phyloP scores from a whole-genome alignment of 176 grass and related monocot species.

The Aegilops speltoides region DNA sequence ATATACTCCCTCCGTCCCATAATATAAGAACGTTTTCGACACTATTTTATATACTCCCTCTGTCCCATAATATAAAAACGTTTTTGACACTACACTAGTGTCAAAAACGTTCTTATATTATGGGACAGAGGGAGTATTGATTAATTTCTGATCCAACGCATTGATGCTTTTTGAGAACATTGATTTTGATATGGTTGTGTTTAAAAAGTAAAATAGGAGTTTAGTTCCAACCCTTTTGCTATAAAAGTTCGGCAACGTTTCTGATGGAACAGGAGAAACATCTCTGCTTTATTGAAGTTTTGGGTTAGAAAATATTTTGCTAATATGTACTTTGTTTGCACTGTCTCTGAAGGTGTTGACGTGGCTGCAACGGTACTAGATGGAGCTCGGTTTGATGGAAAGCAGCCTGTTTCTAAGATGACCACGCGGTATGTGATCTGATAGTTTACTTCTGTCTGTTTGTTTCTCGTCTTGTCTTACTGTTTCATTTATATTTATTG shows the following conservation, averaged over 20 bases:
- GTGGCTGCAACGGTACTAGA: constrained; percentile 35
- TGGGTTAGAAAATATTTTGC: constrained; percentile 6
- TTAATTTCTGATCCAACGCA: not conserved
- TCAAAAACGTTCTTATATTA: too few relatives aligned
- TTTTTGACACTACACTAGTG: too few relatives aligned
- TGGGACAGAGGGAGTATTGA: too few relatives aligned
- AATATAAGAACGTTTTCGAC: too few relatives aligned
- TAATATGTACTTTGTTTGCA: constrained; percentile 16
- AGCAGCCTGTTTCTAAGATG: constrained; percentile 48
- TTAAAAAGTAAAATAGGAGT: not conserved
- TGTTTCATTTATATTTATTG: constrained; percentile 21
- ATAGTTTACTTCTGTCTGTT: not conserved
- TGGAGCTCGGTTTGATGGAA: constrained; percentile 39
- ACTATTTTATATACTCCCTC: too few relatives aligned
- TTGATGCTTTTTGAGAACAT: not conserved
- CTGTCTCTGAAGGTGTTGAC: not conserved
- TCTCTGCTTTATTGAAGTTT: not conserved
- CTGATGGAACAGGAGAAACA: not conserved
- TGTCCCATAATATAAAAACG: too few relatives aligned
- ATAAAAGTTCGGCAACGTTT: not conserved
- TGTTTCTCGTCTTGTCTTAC: not conserved
- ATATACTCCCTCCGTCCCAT: not conserved
- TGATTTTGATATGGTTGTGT: not conserved
- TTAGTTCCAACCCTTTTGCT: not conserved
- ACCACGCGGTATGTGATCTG: constrained; percentile 10